Evolutionary conservation across 2,329 filamentous ascomycete genomes (phyloP), one percentile per base, ranked within the genome.

Genomic region (Fusarium burgessii): DNA sequence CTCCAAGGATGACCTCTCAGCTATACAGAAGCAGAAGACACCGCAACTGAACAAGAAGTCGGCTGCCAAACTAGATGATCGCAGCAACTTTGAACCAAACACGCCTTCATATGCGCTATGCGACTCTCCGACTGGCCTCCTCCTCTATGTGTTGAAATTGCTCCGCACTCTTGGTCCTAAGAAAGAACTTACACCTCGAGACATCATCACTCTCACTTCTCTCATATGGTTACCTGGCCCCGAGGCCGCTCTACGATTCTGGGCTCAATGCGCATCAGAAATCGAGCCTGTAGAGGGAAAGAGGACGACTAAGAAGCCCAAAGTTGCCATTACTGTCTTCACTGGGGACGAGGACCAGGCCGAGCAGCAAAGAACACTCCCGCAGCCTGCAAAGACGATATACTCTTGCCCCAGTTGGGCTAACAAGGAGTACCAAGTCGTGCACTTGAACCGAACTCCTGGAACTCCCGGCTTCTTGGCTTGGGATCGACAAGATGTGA

Each of bases 161-260:
- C 77, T 89, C 55, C 81, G 82, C 18, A 78, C 81, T 3, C 76
- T 83, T 6, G 82, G 80, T 5, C 81, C 83, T 0, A 77, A 80
- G 61, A 78, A 82, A 59, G 79, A 81, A 18, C 82, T 88, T 54
- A 82, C 82, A 4, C 80, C 82, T 6, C 80, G 82, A 17, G 88
- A 91, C 58, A 82, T 92, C 27, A 82, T 92, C 62, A 88, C 88
- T 20, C 82, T 90, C 73, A 86, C 88, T 3, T 86, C 88, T 76
- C 79, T 92, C 32, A 86, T 89, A 25, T 92, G 90, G 91, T 78
- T 92, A 2, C 90, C 90, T 0, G 90, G 90, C 0, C 89, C 89
- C 0, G 90, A 92, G 74, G 85, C 85, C 3, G 85, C 85, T 6
- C 78, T 91, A 71, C 81, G 89, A 29, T 91, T 86, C 60, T 88